Conservation (phyloP, 441 rosid species). For the Aleurites moluccanus region DNA sequence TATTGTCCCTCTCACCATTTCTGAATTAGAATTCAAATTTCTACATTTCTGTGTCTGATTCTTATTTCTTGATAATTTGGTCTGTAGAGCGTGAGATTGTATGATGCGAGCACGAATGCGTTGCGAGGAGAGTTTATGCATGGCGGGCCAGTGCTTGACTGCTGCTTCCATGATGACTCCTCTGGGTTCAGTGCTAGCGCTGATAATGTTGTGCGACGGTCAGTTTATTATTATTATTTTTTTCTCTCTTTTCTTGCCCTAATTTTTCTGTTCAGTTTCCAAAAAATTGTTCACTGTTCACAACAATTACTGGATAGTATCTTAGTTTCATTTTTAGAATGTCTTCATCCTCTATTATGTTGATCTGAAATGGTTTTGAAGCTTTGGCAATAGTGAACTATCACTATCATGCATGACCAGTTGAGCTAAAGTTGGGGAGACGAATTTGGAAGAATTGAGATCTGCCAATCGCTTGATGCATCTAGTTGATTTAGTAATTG, state of each 20-base stretch:
- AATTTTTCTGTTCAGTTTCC: not conserved
- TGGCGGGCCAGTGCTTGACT: conserved; percentile 90
- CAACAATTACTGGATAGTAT: not conserved
- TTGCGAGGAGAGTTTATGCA: conserved; percentile 88
- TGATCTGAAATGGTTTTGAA: not conserved
- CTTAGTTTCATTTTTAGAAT: not conserved
- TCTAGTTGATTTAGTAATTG: too few species aligned
- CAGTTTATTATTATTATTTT: conserved; percentile 17
- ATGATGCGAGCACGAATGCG: conserved; percentile 76
- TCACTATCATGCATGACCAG: not conserved
- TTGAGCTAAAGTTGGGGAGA: not conserved
- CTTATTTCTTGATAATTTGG: not conserved
- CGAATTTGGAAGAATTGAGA: not conserved
- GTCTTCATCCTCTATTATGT: not conserved
- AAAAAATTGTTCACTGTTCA: too few species aligned
- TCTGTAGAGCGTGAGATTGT: conserved; percentile 67
- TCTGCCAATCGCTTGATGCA: too few species aligned
- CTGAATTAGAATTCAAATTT: not conserved
- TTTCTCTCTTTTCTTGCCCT: not conserved
- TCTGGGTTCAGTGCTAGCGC: conserved; percentile 88
- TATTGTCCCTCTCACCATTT: conserved; percentile 20
- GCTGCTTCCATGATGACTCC: conserved; percentile 98
- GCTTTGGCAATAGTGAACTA: not conserved
- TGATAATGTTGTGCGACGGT: conserved; percentile 80
- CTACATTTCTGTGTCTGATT: not conserved